A percentile compares a stretch with the other conserved stretches of the same genome.
These are phyloP conservation scores for Termitomyces sp. DNA, from an alignment of 768 basidiomycete species.

Conservation along the genomic window DNA sequence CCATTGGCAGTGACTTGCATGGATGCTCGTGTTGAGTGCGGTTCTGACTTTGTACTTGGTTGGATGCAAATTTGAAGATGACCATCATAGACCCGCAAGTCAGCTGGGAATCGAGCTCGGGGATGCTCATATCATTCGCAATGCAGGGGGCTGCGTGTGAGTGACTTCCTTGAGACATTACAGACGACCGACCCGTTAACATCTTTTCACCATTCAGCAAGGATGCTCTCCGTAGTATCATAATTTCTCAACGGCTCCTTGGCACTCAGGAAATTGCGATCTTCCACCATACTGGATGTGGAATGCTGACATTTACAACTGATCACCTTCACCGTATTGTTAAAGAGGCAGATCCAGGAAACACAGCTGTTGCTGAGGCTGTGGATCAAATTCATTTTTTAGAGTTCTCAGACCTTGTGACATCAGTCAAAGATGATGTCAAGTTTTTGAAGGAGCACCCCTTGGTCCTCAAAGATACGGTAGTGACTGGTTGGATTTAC, in stretches of 20 bases:
- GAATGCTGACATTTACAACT: conserved; percentile 61
- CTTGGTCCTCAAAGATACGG: conserved; percentile 46
- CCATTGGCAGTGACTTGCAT: not conserved
- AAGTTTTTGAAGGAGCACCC: conserved; percentile 50
- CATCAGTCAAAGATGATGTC: conserved; percentile 54
- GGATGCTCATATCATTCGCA: conserved; percentile 68
- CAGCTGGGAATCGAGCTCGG: conserved; percentile 60
- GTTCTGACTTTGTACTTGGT: not conserved
- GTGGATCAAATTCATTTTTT: conserved; percentile 48
- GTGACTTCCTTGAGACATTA: conserved; percentile 16
- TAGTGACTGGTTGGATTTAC: conserved; percentile 58
- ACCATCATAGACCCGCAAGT: conserved; percentile 40
- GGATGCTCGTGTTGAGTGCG: not conserved
- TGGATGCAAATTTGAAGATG: not conserved
- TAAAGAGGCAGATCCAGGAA: not conserved
- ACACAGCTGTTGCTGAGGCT: conserved; percentile 15
- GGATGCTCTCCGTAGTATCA: conserved; percentile 59
- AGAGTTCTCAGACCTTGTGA: conserved; percentile 44
- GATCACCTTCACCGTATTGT: not conserved
- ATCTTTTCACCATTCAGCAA: conserved; percentile 27
- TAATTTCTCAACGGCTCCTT: conserved; percentile 69
- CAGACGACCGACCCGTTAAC: not conserved
- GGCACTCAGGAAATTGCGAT: conserved; percentile 65
- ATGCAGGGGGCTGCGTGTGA: conserved; percentile 64
- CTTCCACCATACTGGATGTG: conserved; percentile 69